Percentiles rank a stretch among this genome's conserved stretches.
phyloP scores from a whole-genome alignment of 345 rosid genomes.

The Hibiscus mutabilis region DNA sequence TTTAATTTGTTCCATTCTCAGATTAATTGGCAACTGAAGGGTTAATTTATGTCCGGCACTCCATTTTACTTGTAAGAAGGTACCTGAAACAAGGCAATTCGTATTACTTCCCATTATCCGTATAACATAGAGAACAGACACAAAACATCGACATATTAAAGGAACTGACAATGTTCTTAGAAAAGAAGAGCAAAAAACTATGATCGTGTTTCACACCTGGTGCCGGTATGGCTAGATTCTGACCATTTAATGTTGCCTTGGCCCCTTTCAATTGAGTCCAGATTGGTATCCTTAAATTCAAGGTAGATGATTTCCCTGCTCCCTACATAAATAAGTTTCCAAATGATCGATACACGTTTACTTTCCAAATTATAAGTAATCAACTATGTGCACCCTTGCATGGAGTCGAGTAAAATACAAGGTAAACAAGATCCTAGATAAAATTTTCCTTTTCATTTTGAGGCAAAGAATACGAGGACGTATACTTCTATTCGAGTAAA shows the following conservation, averaged over 20 bases:
- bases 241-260: constrained; percentile 47
- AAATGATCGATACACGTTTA: neutral
- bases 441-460: no score
- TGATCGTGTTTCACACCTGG: constrained; percentile 41
- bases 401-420: neutral
- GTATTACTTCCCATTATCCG: neutral
- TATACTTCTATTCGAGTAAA: neutral
- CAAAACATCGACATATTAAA: neutral
- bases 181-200: neutral
- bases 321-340: constrained; percentile 30
- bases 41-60: constrained; percentile 43
- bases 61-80: constrained; percentile 54
- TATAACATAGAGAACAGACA: neutral
- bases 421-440: neutral
- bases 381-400: neutral
- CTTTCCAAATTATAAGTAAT: neutral
- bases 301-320: constrained; percentile 38
- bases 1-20: constrained; percentile 64
- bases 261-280: constrained; percentile 61
- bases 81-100: constrained; percentile 35
- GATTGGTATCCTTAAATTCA: constrained; percentile 65
- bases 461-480: neutral
- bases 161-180: neutral
- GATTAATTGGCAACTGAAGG: constrained; percentile 49
- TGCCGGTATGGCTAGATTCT: constrained; percentile 40